Base-by-base conservation (phyloP, 768 basidiomycete species). In the Boletus coccyginus region DNA sequence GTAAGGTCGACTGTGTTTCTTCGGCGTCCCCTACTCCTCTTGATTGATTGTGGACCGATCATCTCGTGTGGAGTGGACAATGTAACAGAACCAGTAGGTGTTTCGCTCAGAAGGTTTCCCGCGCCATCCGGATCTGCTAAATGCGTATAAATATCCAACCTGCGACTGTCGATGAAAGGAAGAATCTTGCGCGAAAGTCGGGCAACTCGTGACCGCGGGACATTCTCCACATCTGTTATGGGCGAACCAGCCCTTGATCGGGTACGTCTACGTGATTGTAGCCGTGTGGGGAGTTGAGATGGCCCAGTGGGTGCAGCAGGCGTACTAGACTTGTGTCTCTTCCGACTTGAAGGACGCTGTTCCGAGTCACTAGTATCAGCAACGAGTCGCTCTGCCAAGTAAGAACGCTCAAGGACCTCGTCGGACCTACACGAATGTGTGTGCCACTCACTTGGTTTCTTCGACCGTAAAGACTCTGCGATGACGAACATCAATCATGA, bases 101-200 rank as follows among this genome's bases (percentile, higher is more conserved):
- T 46, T 31, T 51, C 57, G 41, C 43, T 53, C 12, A 65, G 46
- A 19, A 67, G 32, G 13, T 33, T 47, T 45, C 53, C 48, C 2
- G 45, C 38, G 12, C 46, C 58, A 35, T 53, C 49, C 3, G 69
- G 56, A 59, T 55, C 69, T 40, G 69, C 69, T 49, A 71, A 59
- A 41, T 69, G 62, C 1, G 47, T 50, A 55, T 70, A 70, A 33
- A 73, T 73, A 52, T 73, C 69, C 29, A 60, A 51, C 57, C 39
- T 58, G n/a, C 42, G 58, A 50, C 24, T 36, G 50, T 41, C 29
- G 42, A 63, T 53, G 38, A 62, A 38, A 27, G 65, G 55, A 38
- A 56, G 64, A 27, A 46, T 48, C 54, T 55, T 71, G 53, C 57
- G 58, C 32, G 57, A 62, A 33, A 60, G 58, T 35, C 66, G 64